A percentile compares a stretch with the other conserved stretches of the same genome.
These are phyloP conservation scores for Aschersonia sp. DNA, from an alignment of 2,329 filamentous ascomycete species.

Conservation along the genomic window DNA sequence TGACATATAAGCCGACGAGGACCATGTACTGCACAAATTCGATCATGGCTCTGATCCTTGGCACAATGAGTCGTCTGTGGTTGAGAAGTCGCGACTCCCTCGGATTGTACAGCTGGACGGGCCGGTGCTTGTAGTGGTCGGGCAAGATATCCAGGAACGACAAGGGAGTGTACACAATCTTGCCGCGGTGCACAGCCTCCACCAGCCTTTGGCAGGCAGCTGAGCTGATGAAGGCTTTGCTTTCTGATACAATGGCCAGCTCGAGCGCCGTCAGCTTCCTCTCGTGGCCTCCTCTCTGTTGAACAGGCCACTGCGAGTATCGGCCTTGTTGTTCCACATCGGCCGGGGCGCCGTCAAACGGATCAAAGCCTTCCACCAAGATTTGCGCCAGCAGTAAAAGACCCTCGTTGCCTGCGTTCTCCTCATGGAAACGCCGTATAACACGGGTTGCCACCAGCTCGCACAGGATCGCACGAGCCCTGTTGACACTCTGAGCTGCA, in stretches of 20 bases:
- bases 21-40: constrained; percentile 53
- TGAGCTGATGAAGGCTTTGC: constrained; percentile 51
- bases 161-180: constrained; percentile 56
- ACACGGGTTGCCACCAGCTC: constrained; percentile 55
- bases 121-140: constrained; percentile 58
- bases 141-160: constrained; percentile 60
- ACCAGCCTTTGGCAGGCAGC: constrained; percentile 57
- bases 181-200: constrained; percentile 53
- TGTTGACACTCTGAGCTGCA: constrained; percentile 55
- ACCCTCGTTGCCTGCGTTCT: constrained; percentile 46
- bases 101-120: constrained; percentile 56
- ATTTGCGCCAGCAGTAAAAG: constrained; percentile 53
- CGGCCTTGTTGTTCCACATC: constrained; percentile 37
- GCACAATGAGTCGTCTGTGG: constrained; percentile 59
- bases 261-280: constrained; percentile 54
- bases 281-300: constrained; percentile 24
- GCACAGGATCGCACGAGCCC: constrained; percentile 53
- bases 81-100: constrained; percentile 51
- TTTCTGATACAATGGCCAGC: constrained; percentile 57
- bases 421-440: constrained; percentile 53
- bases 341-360: constrained; percentile 53
- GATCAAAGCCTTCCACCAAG: constrained; percentile 56
- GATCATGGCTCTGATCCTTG: constrained; percentile 49
- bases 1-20: constrained; percentile 45
- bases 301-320: constrained; percentile 22